These are phyloP conservation scores for Aspergillus tanneri DNA, from an alignment of 2,329 filamentous ascomycete species.

Conservation along the genomic window DNA sequence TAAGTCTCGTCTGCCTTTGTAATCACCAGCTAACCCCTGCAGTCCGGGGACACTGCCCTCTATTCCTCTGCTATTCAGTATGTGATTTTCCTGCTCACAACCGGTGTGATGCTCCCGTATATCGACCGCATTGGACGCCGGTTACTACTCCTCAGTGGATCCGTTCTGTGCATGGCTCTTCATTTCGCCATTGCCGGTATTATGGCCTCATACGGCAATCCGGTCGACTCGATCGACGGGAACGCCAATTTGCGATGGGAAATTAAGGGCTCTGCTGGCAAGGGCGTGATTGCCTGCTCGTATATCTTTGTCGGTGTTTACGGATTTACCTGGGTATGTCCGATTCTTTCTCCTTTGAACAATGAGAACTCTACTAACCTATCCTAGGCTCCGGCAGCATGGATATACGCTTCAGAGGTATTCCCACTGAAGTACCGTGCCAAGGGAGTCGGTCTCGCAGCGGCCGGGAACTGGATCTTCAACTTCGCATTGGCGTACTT, in stretches of 20 bases:
- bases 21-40: constrained; percentile 3
- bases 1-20: constrained; percentile 11
- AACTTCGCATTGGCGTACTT: constrained; percentile 58
- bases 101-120: constrained; percentile 50
- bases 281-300: constrained; percentile 63
- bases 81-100: constrained; percentile 56
- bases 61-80: constrained; percentile 59
- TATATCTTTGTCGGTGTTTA: constrained; percentile 51
- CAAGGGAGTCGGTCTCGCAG: constrained; percentile 62
- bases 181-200: constrained; percentile 57
- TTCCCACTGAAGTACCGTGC: constrained; percentile 64
- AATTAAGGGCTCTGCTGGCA: constrained; percentile 52
- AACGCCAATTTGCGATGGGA: constrained; percentile 49
- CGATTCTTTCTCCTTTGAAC: neutral
- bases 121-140: constrained; percentile 54
- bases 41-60: constrained; percentile 44
- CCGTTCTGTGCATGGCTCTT: constrained; percentile 47
- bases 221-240: constrained; percentile 47
- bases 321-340: constrained; percentile 45
- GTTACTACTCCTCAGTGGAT: constrained; percentile 48
- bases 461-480: constrained; percentile 63
- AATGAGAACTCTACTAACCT: neutral
- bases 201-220: constrained; percentile 50
- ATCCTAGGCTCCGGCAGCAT: constrained; percentile 54
- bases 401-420: constrained; percentile 63